A percentile compares a stretch with the other conserved stretches of the same genome.
Conservation (phyloP, 116 monocot genomes). For the Posidonia oceanica region DNA sequence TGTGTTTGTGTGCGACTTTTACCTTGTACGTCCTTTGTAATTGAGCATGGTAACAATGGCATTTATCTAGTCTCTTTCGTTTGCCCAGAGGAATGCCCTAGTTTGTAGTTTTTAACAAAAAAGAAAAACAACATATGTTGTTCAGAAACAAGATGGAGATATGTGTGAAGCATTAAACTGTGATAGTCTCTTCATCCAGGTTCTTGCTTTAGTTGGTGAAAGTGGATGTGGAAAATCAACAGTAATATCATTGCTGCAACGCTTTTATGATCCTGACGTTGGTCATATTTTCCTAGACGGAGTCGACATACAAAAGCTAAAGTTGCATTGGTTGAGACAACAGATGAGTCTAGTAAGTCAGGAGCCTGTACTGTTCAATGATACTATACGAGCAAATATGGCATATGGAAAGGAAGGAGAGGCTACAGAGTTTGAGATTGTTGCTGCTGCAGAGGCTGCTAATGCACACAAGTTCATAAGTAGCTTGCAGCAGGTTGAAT, state of each 20-base stretch:
- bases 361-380: constrained; percentile 41
- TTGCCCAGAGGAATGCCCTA: too few species aligned
- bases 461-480: constrained; percentile 47
- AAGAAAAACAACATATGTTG: too few species aligned
- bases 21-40: too few species aligned
- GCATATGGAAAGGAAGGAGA: constrained; percentile 36
- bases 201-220: constrained; percentile 48
- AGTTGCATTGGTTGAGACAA: constrained; percentile 41
- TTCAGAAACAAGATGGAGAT: too few species aligned
- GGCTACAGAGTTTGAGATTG: constrained; percentile 37
- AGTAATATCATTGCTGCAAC: constrained; percentile 37
- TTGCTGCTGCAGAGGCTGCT: constrained; percentile 40
- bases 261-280: constrained; percentile 45
- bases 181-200: constrained; percentile 13
- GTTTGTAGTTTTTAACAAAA: too few species aligned
- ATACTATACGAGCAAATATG: constrained; percentile 36
- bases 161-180: too few species aligned
- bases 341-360: constrained; percentile 52
- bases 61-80: too few species aligned
- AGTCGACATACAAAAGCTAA: constrained; percentile 22
- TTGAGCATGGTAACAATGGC: too few species aligned
- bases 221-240: constrained; percentile 60
- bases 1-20: too few species aligned
- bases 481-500: constrained; percentile 19
- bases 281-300: constrained; percentile 45